phyloP scores from a whole-genome alignment of 768 basidiomycete genomes.

The Rhodotorula paludigena region DNA sequence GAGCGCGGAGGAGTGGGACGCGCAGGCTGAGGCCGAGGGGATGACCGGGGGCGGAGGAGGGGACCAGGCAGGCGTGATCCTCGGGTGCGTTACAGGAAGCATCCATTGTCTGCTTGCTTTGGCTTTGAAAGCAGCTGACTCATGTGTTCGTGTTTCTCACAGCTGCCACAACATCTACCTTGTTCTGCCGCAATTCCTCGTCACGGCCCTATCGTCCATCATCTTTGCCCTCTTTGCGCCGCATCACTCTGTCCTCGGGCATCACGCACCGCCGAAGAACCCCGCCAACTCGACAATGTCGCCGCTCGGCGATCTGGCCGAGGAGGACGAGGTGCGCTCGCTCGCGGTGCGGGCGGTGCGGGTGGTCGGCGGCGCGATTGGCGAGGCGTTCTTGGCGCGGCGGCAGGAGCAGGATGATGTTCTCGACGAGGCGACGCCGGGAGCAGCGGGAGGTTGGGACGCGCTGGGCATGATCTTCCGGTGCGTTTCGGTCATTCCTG shows the following conservation, averaged over 20 bases:
- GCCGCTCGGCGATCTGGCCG: background rate
- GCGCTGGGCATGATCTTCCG: constrained; percentile 35
- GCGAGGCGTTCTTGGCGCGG: background rate
- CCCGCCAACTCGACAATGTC: background rate
- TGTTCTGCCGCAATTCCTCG: constrained; percentile 88
- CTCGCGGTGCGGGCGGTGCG: background rate
- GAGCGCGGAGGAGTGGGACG: constrained; percentile 40
- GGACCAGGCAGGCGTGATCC: constrained; percentile 70
- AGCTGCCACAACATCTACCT: constrained; percentile 90
- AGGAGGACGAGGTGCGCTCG: background rate
- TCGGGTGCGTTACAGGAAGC: constrained; percentile 55
- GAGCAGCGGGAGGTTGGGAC: constrained; percentile 5
- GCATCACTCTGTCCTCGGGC: constrained; percentile 25
- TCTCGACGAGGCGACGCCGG: background rate
- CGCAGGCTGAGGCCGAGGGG: constrained; percentile 32
- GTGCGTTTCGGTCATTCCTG: constrained; percentile 4
- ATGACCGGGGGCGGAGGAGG: constrained; percentile 15
- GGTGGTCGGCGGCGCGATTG: background rate
- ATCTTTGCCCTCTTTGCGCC: constrained; percentile 83
- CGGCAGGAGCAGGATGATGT: background rate
- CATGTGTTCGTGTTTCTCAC: background rate
- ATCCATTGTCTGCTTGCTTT: no score
- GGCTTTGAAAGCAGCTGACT: background rate
- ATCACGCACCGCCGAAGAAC: background rate
- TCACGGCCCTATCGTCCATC: constrained; percentile 76